Conservation (phyloP, 768 basidiomycete genomes). For the Leccinum incarnatum region DNA sequence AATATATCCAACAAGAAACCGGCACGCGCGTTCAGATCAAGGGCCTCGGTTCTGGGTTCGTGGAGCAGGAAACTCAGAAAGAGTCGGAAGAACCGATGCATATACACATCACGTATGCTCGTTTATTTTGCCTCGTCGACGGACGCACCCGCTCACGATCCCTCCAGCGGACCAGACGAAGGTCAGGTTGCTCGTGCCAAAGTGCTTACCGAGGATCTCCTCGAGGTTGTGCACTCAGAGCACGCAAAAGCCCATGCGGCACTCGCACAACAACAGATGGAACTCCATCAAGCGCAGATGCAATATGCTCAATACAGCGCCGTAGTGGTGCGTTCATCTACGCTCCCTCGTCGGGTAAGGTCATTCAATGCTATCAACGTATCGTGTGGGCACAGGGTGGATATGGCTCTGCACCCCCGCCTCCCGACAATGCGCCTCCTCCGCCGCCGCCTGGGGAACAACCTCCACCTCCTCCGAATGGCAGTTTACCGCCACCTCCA, state of each 20-base stretch:
- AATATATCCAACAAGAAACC: slow-evolving; percentile 97
- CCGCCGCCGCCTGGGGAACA: slow-evolving; percentile 51
- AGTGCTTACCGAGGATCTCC: slow-evolving; percentile 82
- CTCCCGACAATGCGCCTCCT: slow-evolving; percentile 37
- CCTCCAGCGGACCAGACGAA: slow-evolving; percentile 72
- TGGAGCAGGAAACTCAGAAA: slow-evolving; percentile 85
- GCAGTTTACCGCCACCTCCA: slow-evolving; percentile 37
- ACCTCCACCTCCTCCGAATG: slow-evolving; percentile 54
- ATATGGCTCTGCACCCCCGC: slow-evolving; percentile 37
- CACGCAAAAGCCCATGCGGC: slow-evolving; percentile 74
- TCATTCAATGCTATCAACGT: not conserved
- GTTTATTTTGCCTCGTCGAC: not conserved
- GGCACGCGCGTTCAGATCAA: slow-evolving; percentile 97
- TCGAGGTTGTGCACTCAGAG: slow-evolving; percentile 84
- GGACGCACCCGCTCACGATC: slow-evolving; percentile 6
- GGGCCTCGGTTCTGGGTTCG: slow-evolving; percentile 90
- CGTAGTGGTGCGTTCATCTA: slow-evolving; percentile 44
- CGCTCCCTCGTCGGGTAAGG: not conserved
- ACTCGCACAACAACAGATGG: slow-evolving; percentile 78
- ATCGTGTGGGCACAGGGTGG: slow-evolving; percentile 29
- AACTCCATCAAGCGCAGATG: slow-evolving; percentile 78
- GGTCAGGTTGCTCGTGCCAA: slow-evolving; percentile 84
- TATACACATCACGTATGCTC: slow-evolving; percentile 82
- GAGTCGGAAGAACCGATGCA: slow-evolving; percentile 90
- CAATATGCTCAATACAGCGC: slow-evolving; percentile 75